Percentiles rank a stretch among this genome's conserved stretches.
phyloP scores from a whole-genome alignment of 352 stramenopile genomes.

The Globisporangium acanthophoron region DNA sequence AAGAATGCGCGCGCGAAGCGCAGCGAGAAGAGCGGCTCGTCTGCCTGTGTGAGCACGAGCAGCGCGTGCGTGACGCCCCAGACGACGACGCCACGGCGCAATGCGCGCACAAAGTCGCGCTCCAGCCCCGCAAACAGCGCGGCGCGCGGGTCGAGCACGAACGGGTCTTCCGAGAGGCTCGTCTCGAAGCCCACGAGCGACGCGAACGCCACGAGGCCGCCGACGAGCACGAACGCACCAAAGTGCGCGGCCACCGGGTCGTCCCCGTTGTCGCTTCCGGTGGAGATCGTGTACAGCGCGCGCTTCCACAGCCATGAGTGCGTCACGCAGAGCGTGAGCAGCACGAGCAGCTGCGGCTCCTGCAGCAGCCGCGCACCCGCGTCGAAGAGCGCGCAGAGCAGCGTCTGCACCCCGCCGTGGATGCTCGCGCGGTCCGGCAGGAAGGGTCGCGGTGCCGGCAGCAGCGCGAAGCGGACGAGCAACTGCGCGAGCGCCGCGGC shows the following conservation, averaged over 20 bases:
- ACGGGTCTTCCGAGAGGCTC: slow-evolving; percentile 37
- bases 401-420: slow-evolving; percentile 24
- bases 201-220: slow-evolving; percentile 35
- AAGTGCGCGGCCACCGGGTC: slow-evolving; percentile 16
- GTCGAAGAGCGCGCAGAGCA: slow-evolving; percentile 31
- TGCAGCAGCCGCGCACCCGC: slow-evolving; percentile 20
- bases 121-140: slow-evolving; percentile 31
- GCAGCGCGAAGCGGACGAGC: slow-evolving; percentile 36
- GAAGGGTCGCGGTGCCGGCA: slow-evolving; percentile 25
- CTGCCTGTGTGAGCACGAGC: slow-evolving; percentile 21
- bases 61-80: slow-evolving; percentile 22
- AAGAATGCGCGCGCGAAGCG: slow-evolving; percentile 25
- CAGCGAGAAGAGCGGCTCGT: slow-evolving; percentile 16
- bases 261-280: background rate
- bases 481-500: slow-evolving; percentile 23
- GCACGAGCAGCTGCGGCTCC: slow-evolving; percentile 40
- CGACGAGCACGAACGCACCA: slow-evolving; percentile 26
- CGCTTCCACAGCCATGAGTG: slow-evolving; percentile 50
- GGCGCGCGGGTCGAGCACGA: slow-evolving; percentile 39
- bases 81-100: slow-evolving; percentile 34
- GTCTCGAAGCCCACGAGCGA: slow-evolving; percentile 39
- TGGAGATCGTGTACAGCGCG: slow-evolving; percentile 9
- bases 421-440: slow-evolving; percentile 18
- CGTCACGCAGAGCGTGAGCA: slow-evolving; percentile 34
- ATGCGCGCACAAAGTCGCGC: slow-evolving; percentile 36